phyloP scores from a whole-genome alignment of 139 green algal species.

The Coelastrella sp. region DNA sequence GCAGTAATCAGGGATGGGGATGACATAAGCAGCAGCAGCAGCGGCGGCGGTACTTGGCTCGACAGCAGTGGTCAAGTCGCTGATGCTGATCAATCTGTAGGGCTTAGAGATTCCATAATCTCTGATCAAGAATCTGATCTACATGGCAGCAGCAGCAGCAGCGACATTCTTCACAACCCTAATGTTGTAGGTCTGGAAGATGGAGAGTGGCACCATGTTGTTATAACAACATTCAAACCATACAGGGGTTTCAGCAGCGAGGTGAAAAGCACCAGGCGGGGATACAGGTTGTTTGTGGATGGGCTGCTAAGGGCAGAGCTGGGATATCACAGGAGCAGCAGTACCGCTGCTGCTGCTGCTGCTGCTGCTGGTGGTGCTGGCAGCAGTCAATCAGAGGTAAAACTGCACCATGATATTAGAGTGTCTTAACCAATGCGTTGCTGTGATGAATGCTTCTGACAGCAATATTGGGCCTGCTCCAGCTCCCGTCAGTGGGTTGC shows the following conservation, averaged over 20 bases:
- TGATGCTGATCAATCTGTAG: too few relatives aligned
- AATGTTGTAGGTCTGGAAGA: constrained; percentile 12
- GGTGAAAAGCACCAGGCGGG: neutral
- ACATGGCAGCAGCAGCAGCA: too few relatives aligned
- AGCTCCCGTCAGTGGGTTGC: too few relatives aligned
- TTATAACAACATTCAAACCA: constrained; percentile 1
- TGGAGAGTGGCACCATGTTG: constrained; percentile 28
- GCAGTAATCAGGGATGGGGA: neutral
- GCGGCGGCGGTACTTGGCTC: neutral
- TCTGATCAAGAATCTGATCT: too few relatives aligned
- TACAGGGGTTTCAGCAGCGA: neutral
- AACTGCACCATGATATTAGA: too few relatives aligned
- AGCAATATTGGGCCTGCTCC: too few relatives aligned
- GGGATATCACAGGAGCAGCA: neutral
- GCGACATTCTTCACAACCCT: constrained; percentile 9
- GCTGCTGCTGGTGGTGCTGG: too few relatives aligned
- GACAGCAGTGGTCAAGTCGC: neutral
- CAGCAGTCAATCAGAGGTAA: neutral
- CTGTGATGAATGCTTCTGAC: too few relatives aligned
- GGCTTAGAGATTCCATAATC: too few relatives aligned
- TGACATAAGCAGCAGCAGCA: neutral
- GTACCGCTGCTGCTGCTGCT: neutral
- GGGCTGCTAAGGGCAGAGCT: neutral
- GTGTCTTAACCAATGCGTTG: too few relatives aligned
- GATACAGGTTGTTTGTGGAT: constrained; percentile 24